Evolutionary conservation across 2,329 filamentous ascomycete species (phyloP), one percentile per base, ranked within the genome.

Genomic region (Penicillium sp.): DNA sequence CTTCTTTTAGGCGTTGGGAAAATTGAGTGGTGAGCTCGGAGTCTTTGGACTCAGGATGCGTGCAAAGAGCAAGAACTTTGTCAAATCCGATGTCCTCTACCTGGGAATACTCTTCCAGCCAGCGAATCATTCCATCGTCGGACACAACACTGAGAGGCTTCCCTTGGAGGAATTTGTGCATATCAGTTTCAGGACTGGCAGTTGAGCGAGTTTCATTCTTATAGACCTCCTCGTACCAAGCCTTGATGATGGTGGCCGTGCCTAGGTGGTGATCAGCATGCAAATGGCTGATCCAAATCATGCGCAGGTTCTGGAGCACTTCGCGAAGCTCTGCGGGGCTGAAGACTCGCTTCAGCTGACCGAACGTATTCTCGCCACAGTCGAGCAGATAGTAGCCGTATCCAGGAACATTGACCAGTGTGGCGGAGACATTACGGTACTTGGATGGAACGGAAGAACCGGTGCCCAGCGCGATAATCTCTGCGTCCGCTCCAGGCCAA

Each of bases 181-280:
- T 56, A 51, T 69, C 59, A 7, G 39, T 59, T 44, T 67, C 64
- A 54, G 67, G 50, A 61, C 68, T 5, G 63, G 73, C 34, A 72
- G 79, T 54, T 72, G 67, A 58, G n/a, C 57, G 53, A 25, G 49
- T 36, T 12, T 65, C 67, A 58, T 81, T n/a, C 22, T 36, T 27
- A 19, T 25, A 79, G 16, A 77, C 77, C 36, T 83, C 78, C 46
- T 75, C 62, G 57, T 88, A 83, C 88, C 90, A 95, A 5, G 87
- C 88, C 62, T 81, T 84, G 63, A 97, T 82, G n/a, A 97, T 75
- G 5, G 84, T 81, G n/a, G 82, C 78, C 1, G 84, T 88, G 25
- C 93, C 93, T 16, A 99, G 80, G 65, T 97, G 93, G 71, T 99
- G 93, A 72, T 99, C 93, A 4, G 93, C 93, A 69, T 99, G 93